Conservation (phyloP, 2,329 filamentous ascomycete species). For the Fusarium fujikuroi region DNA sequence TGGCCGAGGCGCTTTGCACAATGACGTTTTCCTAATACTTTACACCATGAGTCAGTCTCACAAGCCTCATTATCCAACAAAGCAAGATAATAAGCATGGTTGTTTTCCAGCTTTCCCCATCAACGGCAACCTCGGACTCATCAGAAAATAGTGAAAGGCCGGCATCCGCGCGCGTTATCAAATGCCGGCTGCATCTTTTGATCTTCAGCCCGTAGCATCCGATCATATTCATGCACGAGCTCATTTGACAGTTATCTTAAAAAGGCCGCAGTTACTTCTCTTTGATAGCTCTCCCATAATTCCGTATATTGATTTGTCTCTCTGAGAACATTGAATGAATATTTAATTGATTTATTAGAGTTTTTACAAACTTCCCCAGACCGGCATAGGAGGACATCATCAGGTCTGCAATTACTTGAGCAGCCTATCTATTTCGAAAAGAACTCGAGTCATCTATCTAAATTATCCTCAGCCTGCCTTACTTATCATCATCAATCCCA, state of each 20-base stretch:
- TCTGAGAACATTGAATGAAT: not conserved
- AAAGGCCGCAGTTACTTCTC: conserved; percentile 8
- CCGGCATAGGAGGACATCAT: not conserved
- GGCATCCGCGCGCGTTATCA: conserved; percentile 11
- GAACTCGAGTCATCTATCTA: not conserved
- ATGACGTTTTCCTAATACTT: conserved; percentile 24
- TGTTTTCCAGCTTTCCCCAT: not conserved
- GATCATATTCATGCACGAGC: conserved; percentile 20
- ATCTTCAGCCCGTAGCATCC: conserved; percentile 37
- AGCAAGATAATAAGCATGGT: conserved; percentile 19
- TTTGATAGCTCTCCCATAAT: not conserved
- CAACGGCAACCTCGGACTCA: conserved; percentile 38
- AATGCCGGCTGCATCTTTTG: conserved; percentile 23
- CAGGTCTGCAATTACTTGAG: not conserved
- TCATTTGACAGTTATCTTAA: conserved; percentile 18
- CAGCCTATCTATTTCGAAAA: not conserved
- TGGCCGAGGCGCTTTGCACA: not conserved
- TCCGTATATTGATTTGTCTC: not conserved
- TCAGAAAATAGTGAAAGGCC: conserved; percentile 8
- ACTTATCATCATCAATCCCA: not conserved
- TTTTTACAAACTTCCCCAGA: not conserved
- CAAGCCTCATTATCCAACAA: not conserved
- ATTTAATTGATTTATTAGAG: not conserved
- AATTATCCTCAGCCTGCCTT: not conserved
- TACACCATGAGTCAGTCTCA: not conserved